A percentile compares a stretch with the other conserved stretches of the same genome.
phyloP scores from a whole-genome alignment of 768 basidiomycete species.

The Lentinus brumalis region DNA sequence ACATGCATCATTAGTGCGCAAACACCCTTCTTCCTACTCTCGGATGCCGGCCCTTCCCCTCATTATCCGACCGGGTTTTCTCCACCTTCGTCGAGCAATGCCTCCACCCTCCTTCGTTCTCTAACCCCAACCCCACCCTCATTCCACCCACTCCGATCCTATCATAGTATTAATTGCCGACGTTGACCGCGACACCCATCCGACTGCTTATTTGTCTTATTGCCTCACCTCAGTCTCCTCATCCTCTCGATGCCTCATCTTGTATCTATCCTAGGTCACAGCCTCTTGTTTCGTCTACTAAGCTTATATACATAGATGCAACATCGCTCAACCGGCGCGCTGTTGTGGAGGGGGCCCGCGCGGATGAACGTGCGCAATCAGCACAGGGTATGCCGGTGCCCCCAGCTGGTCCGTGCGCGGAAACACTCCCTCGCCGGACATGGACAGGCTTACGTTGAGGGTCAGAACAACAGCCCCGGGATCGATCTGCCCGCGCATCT shows the following conservation, averaged over 20 bases:
- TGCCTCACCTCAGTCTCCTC: neutral
- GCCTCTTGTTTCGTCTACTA: constrained; percentile 20
- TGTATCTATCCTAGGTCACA: constrained; percentile 24
- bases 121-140: constrained; percentile 3
- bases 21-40: constrained; percentile 9
- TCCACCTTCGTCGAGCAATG: constrained; percentile 3
- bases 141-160: neutral
- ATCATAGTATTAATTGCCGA: constrained; percentile 3
- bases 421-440: neutral
- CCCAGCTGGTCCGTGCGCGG: constrained; percentile 19
- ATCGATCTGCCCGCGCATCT: neutral
- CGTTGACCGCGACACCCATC: constrained; percentile 18
- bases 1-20: constrained; percentile 32
- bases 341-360: neutral
- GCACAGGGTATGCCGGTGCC: neutral
- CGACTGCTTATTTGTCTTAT: neutral
- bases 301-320: constrained; percentile 24
- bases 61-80: neutral
- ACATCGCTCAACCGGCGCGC: neutral
- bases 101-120: neutral
- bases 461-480: constrained; percentile 12
- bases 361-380: neutral
- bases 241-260: constrained; percentile 10
- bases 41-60: constrained; percentile 7
- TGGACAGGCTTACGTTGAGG: constrained; percentile 15